These are phyloP conservation scores for Zygoascus flipseniorum DNA, from an alignment of 805 yeast genomes.

Conservation along the genomic window DNA sequence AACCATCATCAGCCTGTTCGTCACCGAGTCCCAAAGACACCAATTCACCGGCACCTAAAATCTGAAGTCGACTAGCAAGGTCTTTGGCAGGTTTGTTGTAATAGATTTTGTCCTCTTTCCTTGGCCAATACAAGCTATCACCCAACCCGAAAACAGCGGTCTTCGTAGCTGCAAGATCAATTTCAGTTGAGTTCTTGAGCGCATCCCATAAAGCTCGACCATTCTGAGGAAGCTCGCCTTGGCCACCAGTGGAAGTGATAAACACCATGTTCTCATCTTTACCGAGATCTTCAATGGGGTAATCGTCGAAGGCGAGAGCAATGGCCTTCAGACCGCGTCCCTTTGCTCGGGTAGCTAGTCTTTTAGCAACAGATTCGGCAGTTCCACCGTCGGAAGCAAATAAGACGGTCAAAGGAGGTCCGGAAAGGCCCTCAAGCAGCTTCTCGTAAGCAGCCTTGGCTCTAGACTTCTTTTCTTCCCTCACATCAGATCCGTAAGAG, in stretches of 20 bases:
- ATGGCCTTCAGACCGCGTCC: conserved; percentile 68
- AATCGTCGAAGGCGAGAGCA: conserved; percentile 62
- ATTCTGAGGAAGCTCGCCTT: conserved; percentile 80
- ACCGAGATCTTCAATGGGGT: conserved; percentile 63
- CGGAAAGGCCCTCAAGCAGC: conserved; percentile 77
- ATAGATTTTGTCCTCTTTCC: conserved; percentile 89
- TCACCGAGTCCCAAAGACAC: conserved; percentile 84
- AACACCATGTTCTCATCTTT: conserved; percentile 62
- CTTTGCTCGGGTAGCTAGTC: conserved; percentile 68
- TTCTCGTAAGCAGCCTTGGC: conserved; percentile 73
- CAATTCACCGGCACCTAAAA: conserved; percentile 67
- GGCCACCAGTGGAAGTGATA: conserved; percentile 72
- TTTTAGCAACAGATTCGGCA: conserved; percentile 74
- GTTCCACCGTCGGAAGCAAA: conserved; percentile 91
- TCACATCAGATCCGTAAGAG: conserved; percentile 53
- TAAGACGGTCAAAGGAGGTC: conserved; percentile 82
- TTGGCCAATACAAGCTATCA: conserved; percentile 89
- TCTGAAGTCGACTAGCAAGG: conserved; percentile 50
- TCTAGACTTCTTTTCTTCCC: conserved; percentile 49
- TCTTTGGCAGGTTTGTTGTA: conserved; percentile 88
- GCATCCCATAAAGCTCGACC: conserved; percentile 73
- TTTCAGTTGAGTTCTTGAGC: conserved; percentile 49
- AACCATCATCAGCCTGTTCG: conserved; percentile 97
- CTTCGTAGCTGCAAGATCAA: conserved; percentile 52
- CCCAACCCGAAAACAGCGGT: conserved; percentile 70